phyloP scores from a whole-genome alignment of 495 filamentous ascomycete species.

The Mycothermus thermophilus region DNA sequence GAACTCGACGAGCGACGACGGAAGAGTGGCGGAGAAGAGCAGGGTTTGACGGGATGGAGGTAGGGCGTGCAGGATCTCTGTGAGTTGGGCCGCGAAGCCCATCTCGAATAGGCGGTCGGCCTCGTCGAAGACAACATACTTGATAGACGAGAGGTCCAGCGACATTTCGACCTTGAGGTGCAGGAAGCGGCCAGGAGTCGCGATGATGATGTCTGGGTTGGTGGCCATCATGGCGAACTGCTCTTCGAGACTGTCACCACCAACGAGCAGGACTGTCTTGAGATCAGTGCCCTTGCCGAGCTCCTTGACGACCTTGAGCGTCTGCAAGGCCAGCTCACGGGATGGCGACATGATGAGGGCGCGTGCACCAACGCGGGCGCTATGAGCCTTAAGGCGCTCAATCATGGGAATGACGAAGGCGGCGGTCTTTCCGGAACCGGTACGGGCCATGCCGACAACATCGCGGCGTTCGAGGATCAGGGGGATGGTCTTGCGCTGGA shows the following conservation, averaged over 20 bases:
- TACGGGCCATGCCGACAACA: conserved; percentile 95
- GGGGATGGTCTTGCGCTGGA: conserved; percentile 93
- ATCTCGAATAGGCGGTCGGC: conserved; percentile 95
- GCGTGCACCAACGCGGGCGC: conserved; percentile 65
- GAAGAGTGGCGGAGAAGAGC: conserved; percentile 87
- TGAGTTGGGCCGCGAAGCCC: conserved; percentile 87
- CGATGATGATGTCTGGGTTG: conserved; percentile 94
- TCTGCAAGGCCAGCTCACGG: conserved; percentile 85
- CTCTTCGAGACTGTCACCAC: conserved; percentile 90
- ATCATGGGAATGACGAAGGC: conserved; percentile 98
- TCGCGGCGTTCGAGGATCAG: conserved; percentile 77
- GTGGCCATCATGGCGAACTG: conserved; percentile 86
- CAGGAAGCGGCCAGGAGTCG: conserved; percentile 87
- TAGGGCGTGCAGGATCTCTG: conserved; percentile 82
- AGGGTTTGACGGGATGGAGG: conserved; percentile 76
- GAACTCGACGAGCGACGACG: conserved; percentile 88
- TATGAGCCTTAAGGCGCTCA: conserved; percentile 83
- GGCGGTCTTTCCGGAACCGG: conserved; percentile 92
- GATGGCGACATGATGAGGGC: conserved; percentile 83
- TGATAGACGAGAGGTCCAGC: conserved; percentile 69
- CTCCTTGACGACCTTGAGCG: conserved; percentile 90
- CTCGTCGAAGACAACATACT: conserved; percentile 93
- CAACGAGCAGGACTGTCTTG: conserved; percentile 74
- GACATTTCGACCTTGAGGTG: conserved; percentile 94
- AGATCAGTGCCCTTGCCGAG: conserved; percentile 81